Percentiles rank a stretch among this genome's conserved stretches.
phyloP scores from a whole-genome alignment of 306 rosid species.

The apple (Malus domestica) region ASM211411v1 NC_041796.1:5122501-5123000 shows the following conservation, averaged over 20 bases:
- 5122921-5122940: neutral
- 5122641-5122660: neutral
- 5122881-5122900: neutral
- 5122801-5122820: neutral
- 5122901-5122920: neutral
- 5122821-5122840: neutral
- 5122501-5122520: conserved; percentile 78
- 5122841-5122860: neutral
- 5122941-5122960: too few species aligned
- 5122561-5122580: conserved; percentile 83
- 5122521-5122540: conserved; percentile 58
- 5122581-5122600: conserved; percentile 87
- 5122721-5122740: neutral
- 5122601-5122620: conserved; percentile 30
- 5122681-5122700: neutral
- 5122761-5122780: neutral
- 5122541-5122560: conserved; percentile 81
- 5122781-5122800: too few species aligned
- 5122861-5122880: neutral
- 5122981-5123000: too few species aligned
- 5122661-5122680: neutral
- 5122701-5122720: neutral
- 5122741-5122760: neutral
- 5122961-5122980: too few species aligned
- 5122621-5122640: neutral